Evolutionary conservation across 768 basidiomycete species (phyloP), one percentile per base, ranked within the genome.

Genomic region (Austroboletus eburneus): DNA sequence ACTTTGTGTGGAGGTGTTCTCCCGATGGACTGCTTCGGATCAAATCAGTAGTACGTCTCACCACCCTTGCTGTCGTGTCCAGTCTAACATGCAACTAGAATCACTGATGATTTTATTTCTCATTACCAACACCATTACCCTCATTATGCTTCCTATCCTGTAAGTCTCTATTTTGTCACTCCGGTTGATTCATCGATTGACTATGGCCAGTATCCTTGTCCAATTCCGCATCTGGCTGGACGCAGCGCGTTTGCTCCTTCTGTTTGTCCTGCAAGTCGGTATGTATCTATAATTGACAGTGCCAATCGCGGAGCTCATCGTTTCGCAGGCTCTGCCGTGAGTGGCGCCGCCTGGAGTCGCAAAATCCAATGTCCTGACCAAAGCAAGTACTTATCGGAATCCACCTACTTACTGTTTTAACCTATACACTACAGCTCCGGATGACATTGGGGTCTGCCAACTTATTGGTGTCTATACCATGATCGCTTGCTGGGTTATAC

Each of bases 201-300:
- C 9, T 37, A 21, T 21, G 4, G 30, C 18, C 35, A 80, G 79
- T 49, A 62, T 80, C 21, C 55, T 79, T 29, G 57, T 75, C 2
- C 48, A 63, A 33, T 82, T 80, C 39, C 69, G 78, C 32, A 55
- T 65, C 13, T 81, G 78, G 78, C 57, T 81, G 4, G 81, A 83
- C 54, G 69, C 68, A 1, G 74, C 77, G 10, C 72, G 79, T 24
- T 56, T 81, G 22, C 39, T 72, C 22, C 68, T 78, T 38, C 60
- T 83, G 17, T 47, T 78, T 9, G 33, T 72, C 12, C 57, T 59
- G 21, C 79, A 83, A 43, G 59, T 72, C 16, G 76, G 80, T 79
- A 52, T n/a, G 64, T 61, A 30, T 33, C 21, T 14, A 18, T 30
- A 25, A 12, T 22, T 16, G 23, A 27, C 40, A 9, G 16, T 30